phyloP scores from a whole-genome alignment of 2,329 filamentous ascomycete genomes.

The Clonostachys solani region DNA sequence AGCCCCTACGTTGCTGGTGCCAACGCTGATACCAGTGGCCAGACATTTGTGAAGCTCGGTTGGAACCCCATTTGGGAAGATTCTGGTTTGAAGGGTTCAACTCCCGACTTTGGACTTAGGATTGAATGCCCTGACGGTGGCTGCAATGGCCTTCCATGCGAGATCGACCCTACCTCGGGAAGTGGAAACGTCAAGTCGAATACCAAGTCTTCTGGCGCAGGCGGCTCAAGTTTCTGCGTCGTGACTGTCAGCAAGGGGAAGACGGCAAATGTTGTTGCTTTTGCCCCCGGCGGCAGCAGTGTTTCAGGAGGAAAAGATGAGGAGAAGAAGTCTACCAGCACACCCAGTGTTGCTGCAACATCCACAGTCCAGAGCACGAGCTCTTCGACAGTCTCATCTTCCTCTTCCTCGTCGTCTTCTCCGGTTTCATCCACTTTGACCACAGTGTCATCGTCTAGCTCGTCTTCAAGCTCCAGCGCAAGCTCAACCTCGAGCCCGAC shows the following conservation, averaged over 20 bases:
- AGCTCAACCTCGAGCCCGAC: constrained; percentile 6
- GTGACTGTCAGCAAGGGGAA: constrained; percentile 67
- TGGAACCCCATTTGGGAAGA: constrained; percentile 75
- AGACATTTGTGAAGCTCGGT: constrained; percentile 71
- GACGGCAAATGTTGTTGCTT: constrained; percentile 65
- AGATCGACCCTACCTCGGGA: constrained; percentile 57
- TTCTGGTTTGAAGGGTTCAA: constrained; percentile 46
- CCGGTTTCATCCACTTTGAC: constrained; percentile 11
- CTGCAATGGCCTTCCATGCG: constrained; percentile 73
- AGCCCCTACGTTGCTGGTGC: constrained; percentile 71
- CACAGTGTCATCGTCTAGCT: constrained; percentile 9
- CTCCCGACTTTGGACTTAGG: constrained; percentile 63
- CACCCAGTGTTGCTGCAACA: constrained; percentile 9
- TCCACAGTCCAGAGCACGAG: constrained; percentile 4
- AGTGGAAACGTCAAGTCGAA: constrained; percentile 57
- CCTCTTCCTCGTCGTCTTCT: constrained; percentile 8
- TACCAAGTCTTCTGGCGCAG: constrained; percentile 54
- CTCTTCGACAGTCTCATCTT: constrained; percentile 4
- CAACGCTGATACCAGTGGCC: constrained; percentile 60
- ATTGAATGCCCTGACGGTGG: constrained; percentile 62
- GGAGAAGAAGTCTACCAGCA: constrained; percentile 6
- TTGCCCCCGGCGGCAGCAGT: constrained; percentile 34
- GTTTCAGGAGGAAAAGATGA: constrained; percentile 15
- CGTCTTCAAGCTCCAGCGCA: constrained; percentile 7
- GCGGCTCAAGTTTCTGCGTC: constrained; percentile 68